Evolutionary conservation across 805 yeast genomes (phyloP).

Genomic region (Zygoascus ofunaensis): DNA sequence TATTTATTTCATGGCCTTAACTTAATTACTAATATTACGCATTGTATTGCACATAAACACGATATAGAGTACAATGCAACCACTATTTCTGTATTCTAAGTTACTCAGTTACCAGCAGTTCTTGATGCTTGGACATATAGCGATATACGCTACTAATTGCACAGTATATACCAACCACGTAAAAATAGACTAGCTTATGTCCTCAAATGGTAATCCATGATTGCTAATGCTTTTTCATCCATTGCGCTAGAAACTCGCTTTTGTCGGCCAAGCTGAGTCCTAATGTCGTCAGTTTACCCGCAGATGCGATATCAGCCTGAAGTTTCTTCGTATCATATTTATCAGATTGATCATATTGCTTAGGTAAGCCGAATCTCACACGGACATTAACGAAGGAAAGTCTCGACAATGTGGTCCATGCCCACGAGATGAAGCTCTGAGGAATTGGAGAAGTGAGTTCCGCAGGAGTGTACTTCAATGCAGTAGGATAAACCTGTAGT

Average conservation of each 20-base stretch:
- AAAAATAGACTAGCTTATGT: too few species aligned
- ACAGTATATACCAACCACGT: too few species aligned
- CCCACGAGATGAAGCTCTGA: conserved; percentile 19
- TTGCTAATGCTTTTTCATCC: conserved; percentile 11
- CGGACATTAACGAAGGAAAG: conserved; percentile 22
- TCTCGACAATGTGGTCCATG: conserved; percentile 16
- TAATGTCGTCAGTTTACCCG: conserved; percentile 42
- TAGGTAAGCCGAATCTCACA: conserved; percentile 20
- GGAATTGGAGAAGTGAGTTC: conserved; percentile 30
- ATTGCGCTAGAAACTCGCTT: conserved; percentile 34
- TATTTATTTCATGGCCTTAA: too few species aligned
- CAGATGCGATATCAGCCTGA: conserved; percentile 22
- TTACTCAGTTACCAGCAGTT: too few species aligned
- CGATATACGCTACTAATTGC: too few species aligned
- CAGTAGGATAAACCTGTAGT: conserved; percentile 22
- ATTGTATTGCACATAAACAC: too few species aligned
- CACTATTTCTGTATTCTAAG: too few species aligned
- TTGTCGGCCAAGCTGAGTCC: conserved; percentile 41
- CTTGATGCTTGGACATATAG: too few species aligned
- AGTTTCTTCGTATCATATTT: conserved; percentile 12
- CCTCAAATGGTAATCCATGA: too few species aligned
- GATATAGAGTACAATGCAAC: too few species aligned
- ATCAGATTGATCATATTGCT: conserved; percentile 10
- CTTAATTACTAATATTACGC: too few species aligned
- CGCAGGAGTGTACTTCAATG: conserved; percentile 28